These are phyloP conservation scores for Aphanoascus verrucosus DNA, from an alignment of 2,329 filamentous ascomycete genomes.

Conservation along the genomic window DNA sequence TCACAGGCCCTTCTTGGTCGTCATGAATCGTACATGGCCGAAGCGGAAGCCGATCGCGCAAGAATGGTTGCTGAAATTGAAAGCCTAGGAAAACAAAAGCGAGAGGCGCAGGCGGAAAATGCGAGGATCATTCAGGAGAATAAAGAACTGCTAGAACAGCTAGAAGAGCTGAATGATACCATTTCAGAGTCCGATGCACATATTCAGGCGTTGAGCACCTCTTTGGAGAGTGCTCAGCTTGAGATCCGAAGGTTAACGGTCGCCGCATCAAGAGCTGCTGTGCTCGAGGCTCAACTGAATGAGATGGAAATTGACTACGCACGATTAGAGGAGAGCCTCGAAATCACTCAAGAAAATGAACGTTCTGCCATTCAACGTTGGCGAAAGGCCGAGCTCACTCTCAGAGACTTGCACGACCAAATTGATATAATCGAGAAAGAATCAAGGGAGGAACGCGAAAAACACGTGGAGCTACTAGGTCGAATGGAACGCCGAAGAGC, in stretches of 20 bases:
- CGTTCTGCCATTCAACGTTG: slow-evolving; percentile 70
- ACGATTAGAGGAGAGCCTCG: slow-evolving; percentile 56
- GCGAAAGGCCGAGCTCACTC: slow-evolving; percentile 70
- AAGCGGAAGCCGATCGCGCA: slow-evolving; percentile 74
- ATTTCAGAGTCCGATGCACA: slow-evolving; percentile 69
- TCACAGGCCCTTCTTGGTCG: slow-evolving; percentile 72
- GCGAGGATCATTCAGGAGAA: slow-evolving; percentile 73
- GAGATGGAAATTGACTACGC: slow-evolving; percentile 74
- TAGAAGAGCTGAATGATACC: slow-evolving; percentile 73
- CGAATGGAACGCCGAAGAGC: slow-evolving; percentile 75
- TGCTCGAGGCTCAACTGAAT: slow-evolving; percentile 69
- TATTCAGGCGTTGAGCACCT: slow-evolving; percentile 64
- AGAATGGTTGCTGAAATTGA: slow-evolving; percentile 64
- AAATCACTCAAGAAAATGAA: slow-evolving; percentile 60
- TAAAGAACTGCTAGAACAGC: slow-evolving; percentile 63
- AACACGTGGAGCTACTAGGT: slow-evolving; percentile 67
- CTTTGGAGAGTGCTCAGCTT: slow-evolving; percentile 65
- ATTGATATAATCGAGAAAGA: slow-evolving; percentile 82
- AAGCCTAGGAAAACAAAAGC: slow-evolving; percentile 62
- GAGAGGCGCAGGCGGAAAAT: slow-evolving; percentile 64
- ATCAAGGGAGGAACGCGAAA: slow-evolving; percentile 64
- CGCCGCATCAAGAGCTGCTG: slow-evolving; percentile 62
- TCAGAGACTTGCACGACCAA: slow-evolving; percentile 72
- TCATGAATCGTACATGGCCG: slow-evolving; percentile 88
- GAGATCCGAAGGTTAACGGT: slow-evolving; percentile 63